Percentiles rank a stretch among this genome's conserved stretches.
These are phyloP conservation scores for Aspergillus proliferans DNA, from an alignment of 2,329 filamentous ascomycete species.

Conservation along the genomic window DNA sequence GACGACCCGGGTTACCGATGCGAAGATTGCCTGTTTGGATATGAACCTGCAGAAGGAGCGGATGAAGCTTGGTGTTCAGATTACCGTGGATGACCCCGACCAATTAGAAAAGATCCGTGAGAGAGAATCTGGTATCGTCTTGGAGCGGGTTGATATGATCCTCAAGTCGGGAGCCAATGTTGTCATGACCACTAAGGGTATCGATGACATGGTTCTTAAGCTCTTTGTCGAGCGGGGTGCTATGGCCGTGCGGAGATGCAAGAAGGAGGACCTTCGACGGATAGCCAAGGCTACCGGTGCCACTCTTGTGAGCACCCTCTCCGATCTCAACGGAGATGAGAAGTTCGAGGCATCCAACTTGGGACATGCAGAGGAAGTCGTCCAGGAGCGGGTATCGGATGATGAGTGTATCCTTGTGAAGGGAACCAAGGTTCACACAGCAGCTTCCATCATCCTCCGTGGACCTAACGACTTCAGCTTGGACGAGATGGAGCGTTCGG, in stretches of 20 bases:
- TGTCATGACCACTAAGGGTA: slow-evolving; percentile 93
- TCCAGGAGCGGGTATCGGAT: slow-evolving; percentile 97
- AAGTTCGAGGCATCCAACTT: slow-evolving; percentile 87
- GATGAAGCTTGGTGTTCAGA: slow-evolving; percentile 98
- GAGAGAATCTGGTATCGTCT: slow-evolving; percentile 84
- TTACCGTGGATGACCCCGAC: slow-evolving; percentile 93
- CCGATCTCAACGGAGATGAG: slow-evolving; percentile 95
- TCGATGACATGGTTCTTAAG: slow-evolving; percentile 93
- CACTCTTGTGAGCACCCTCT: slow-evolving; percentile 85
- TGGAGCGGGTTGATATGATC: slow-evolving; percentile 94
- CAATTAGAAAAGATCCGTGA: slow-evolving; percentile 96
- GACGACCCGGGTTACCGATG: slow-evolving; percentile 84
- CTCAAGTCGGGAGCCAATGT: slow-evolving; percentile 96
- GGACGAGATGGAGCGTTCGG: slow-evolving; percentile 98
- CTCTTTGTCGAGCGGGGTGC: slow-evolving; percentile 88
- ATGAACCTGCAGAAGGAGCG: slow-evolving; percentile 99
- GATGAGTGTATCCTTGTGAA: slow-evolving; percentile 97
- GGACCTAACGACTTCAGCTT: slow-evolving; percentile 94
- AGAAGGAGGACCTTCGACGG: slow-evolving; percentile 94
- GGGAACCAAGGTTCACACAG: slow-evolving; percentile 89
- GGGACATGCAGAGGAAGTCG: slow-evolving; percentile 87
- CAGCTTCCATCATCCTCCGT: slow-evolving; percentile 90
- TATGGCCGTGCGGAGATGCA: slow-evolving; percentile 93
- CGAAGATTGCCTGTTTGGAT: slow-evolving; percentile 93
- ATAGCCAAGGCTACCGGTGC: slow-evolving; percentile 96